These are phyloP conservation scores for Fusarium xyrophilum DNA, from an alignment of 2,329 filamentous ascomycete species.

Conservation along the genomic window DNA sequence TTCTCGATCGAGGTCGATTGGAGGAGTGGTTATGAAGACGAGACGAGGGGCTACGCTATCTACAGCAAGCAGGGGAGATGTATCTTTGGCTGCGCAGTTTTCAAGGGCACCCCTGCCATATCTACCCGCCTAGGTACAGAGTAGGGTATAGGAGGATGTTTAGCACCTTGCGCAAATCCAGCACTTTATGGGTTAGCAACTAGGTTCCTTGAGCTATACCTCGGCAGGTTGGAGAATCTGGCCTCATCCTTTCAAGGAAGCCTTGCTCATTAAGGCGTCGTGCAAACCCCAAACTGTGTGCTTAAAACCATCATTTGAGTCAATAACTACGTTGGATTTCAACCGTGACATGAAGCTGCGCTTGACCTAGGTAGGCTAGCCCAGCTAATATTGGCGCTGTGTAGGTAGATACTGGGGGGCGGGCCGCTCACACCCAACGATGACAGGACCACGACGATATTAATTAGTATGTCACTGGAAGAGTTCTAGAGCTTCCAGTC, in stretches of 20 bases:
- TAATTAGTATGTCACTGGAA: constrained; percentile 22
- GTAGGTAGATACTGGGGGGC: not conserved
- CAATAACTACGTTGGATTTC: constrained; percentile 6
- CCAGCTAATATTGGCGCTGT: not conserved
- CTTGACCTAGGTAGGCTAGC: not conserved
- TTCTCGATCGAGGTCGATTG: not conserved
- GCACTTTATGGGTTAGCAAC: not conserved
- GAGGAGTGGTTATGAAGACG: constrained; percentile 8
- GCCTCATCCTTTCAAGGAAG: not conserved
- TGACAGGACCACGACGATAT: not conserved
- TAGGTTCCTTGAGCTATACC: not conserved
- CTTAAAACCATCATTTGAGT: constrained; percentile 3
- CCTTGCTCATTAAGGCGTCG: not conserved
- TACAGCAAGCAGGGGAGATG: not conserved
- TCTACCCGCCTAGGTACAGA: not conserved
- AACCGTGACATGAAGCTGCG: not conserved
- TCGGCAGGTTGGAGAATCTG: not conserved
- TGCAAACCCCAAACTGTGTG: not conserved
- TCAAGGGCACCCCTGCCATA: not conserved
- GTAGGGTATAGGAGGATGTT: not conserved
- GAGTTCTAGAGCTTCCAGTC: constrained; percentile 14
- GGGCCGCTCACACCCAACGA: constrained; percentile 14
- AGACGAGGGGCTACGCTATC: not conserved
- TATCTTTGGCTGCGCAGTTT: not conserved
- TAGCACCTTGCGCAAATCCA: not conserved